Percentiles rank a stretch among this genome's conserved stretches.
These are phyloP conservation scores for Dactylonectria macrodidyma DNA, from an alignment of 2,329 filamentous ascomycete species.

Conservation along the genomic window DNA sequence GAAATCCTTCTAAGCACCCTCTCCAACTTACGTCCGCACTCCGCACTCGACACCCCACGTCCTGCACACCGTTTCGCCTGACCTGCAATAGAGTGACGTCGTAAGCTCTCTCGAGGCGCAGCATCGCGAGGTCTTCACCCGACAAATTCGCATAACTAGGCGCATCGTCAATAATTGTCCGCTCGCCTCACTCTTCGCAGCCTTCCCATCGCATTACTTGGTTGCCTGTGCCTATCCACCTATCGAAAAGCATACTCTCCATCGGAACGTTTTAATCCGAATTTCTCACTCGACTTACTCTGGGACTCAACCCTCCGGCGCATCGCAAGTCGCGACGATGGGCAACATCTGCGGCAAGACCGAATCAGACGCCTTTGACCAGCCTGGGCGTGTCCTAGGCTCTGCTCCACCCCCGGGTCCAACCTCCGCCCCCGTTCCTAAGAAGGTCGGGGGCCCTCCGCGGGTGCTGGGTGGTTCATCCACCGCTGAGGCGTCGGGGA, in stretches of 20 bases:
- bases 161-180: slow-evolving; percentile 6
- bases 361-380: slow-evolving; percentile 77
- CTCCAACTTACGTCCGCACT: too few species aligned
- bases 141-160: background rate
- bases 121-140: background rate
- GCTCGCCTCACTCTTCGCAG: background rate
- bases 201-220: background rate
- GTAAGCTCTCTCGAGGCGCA: slow-evolving; percentile 1
- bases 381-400: slow-evolving; percentile 81
- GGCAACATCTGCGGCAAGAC: slow-evolving; percentile 90
- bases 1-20: background rate
- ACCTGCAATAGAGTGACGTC: slow-evolving; percentile 2
- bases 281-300: background rate
- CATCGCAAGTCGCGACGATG: slow-evolving; percentile 65
- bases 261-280: background rate
- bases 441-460: slow-evolving; percentile 68
- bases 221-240: background rate
- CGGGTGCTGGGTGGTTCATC: slow-evolving; percentile 73
- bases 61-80: background rate
- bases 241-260: background rate
- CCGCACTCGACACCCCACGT: too few species aligned
- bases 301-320: background rate
- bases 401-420: slow-evolving; percentile 62
- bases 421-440: slow-evolving; percentile 67
- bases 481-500: slow-evolving; percentile 34